Evolutionary conservation across 768 basidiomycete genomes (phyloP).

Genomic region (Podaxis sp.): DNA sequence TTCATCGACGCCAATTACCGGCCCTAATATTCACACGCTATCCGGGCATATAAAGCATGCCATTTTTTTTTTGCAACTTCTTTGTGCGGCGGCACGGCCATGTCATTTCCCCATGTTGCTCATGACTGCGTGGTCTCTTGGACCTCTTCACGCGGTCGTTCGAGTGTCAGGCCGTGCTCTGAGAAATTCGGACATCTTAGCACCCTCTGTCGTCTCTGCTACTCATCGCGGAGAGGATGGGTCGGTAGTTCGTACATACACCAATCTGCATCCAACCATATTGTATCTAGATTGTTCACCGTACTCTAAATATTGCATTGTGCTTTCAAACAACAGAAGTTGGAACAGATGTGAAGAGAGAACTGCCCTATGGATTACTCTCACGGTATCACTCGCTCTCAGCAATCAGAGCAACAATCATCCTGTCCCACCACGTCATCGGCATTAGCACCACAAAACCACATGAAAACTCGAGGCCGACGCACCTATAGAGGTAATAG

Average conservation of each 20-base stretch:
- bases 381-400: constrained; percentile 54
- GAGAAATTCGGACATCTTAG: constrained; percentile 79
- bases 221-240: constrained; percentile 53
- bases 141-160: constrained; percentile 59
- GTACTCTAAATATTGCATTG: constrained; percentile 1
- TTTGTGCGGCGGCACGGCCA: constrained; percentile 84
- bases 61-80: constrained; percentile 21
- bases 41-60: constrained; percentile 17
- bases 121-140: constrained; percentile 53
- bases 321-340: neutral
- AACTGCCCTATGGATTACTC: neutral
- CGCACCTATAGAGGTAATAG: constrained; percentile 88
- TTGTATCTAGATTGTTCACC: neutral
- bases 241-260: constrained; percentile 67
- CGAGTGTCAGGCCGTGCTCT: constrained; percentile 87
- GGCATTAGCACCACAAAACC: neutral
- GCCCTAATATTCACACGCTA: constrained; percentile 39
- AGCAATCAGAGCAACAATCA: constrained; percentile 86
- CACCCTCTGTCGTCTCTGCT: constrained; percentile 62
- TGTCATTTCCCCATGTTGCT: constrained; percentile 84
- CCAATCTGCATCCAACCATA: neutral
- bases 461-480: constrained; percentile 9
- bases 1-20: constrained; percentile 19
- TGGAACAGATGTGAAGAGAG: constrained; percentile 5
- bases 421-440: constrained; percentile 39